Base-by-base conservation (phyloP, 2,329 filamentous ascomycete species). In the Ceratocystis alfenasii region DNA sequence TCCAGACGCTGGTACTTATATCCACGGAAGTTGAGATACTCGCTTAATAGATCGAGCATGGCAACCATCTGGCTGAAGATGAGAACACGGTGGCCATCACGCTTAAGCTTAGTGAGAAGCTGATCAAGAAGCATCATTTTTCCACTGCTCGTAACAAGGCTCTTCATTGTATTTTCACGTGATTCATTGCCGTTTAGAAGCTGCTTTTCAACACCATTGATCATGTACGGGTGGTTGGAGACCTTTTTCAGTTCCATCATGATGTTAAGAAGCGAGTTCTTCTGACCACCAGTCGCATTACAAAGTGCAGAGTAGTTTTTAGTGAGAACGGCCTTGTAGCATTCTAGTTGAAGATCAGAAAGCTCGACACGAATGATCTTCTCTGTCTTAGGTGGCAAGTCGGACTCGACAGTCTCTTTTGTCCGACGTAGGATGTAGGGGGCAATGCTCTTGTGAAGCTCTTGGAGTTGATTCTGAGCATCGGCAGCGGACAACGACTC, bases 171-270 rank as follows among this genome's bases (percentile, higher is more conserved):
- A 73, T 97, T 94, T 72, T 97, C 93, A 36, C 92, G 88, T 22
- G 89, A 86, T 64, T 83, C 83, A 71, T 87, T 91, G 15, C 89
- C 90, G 68, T 84, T 87, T 63, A 97, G 77, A 12, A 97, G 89
- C 70, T 88, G 89, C 67, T 95, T 89, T 74, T 99, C 94, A 1
- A 91, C 93, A 69, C 91, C 92, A 1, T 89, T 88, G 71, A 99
- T 97, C 87, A 99, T 95, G 77, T 96, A 95, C 0, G 94, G 93
- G 73, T 99, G 94, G 72, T 99, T 99, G 77, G 93, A 97, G 74
- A 94, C 91, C 76, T 99, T 99, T 79, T 99, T 99, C 72, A 99
- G 76, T 75, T 99, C 94, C 94, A 99, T 99, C 85, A 99, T 96
- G 74, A 99, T 94, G 76, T 99, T 99, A 69, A 99, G 79, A 15